phyloP scores from a whole-genome alignment of 495 filamentous ascomycete genomes.

The Penicillium simplicissimum region DNA sequence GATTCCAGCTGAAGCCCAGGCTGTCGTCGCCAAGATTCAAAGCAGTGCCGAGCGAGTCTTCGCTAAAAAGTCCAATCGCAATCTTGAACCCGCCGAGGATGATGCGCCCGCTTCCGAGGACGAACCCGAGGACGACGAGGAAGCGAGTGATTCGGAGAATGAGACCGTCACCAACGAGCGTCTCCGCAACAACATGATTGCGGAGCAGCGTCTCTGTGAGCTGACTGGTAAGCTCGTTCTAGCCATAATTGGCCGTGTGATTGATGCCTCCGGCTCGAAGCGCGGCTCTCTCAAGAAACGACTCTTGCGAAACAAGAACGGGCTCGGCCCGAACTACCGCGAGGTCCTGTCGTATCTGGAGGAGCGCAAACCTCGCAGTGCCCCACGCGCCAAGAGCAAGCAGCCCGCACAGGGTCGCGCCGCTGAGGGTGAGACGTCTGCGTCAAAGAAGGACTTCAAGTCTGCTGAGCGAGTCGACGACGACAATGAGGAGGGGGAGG shows the following conservation, averaged over 20 bases:
- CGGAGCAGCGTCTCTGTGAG: constrained; percentile 82
- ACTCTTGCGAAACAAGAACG: constrained; percentile 64
- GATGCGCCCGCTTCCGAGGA: constrained; percentile 57
- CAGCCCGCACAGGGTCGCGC: constrained; percentile 39
- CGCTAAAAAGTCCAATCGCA: constrained; percentile 66
- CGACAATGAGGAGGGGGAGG: constrained; percentile 50
- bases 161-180: constrained; percentile 54
- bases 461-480: constrained; percentile 49
- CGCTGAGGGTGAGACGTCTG: constrained; percentile 37
- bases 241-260: constrained; percentile 67
- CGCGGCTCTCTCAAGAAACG: constrained; percentile 63
- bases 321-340: constrained; percentile 71
- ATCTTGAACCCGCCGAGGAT: constrained; percentile 68
- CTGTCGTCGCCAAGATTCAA: constrained; percentile 71
- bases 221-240: constrained; percentile 80
- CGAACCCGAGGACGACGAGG: constrained; percentile 58
- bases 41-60: constrained; percentile 69
- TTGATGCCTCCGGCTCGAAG: constrained; percentile 61
- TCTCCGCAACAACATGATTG: constrained; percentile 61
- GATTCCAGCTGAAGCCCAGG: constrained; percentile 56
- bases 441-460: constrained; percentile 36
- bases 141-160: constrained; percentile 55
- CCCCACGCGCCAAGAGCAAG: constrained; percentile 47
- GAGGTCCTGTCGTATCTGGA: constrained; percentile 76
- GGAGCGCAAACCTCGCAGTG: constrained; percentile 50